phyloP scores from a whole-genome alignment of 441 rosid genomes.

The Gossypium laxum region DNA sequence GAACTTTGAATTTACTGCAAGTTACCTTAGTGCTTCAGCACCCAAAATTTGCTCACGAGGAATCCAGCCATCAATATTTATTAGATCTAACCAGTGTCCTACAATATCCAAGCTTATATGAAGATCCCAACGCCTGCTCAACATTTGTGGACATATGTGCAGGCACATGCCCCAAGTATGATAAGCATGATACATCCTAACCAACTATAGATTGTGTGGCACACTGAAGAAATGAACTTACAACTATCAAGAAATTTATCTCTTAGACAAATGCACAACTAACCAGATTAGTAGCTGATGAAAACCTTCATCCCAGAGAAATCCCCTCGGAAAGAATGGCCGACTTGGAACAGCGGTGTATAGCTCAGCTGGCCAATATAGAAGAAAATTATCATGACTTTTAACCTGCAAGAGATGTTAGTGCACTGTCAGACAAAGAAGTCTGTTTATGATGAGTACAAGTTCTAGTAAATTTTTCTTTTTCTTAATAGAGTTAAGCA shows the following conservation, averaged over 20 bases:
- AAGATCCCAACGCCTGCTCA: conserved; percentile 72
- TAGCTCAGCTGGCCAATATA: conserved; percentile 97
- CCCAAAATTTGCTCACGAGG: conserved; percentile 93
- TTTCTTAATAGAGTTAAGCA: not conserved
- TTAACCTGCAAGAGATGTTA: conserved; percentile 48
- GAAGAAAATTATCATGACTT: conserved; percentile 42
- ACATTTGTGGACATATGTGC: conserved; percentile 10
- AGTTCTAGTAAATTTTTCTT: not conserved
- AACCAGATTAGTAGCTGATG: conserved; percentile 91
- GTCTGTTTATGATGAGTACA: not conserved
- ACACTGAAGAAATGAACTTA: conserved; percentile 8
- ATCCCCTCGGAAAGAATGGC: conserved; percentile 91
- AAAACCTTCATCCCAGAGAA: conserved; percentile 98
- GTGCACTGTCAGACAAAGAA: conserved; percentile 27
- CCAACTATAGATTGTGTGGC: conserved; percentile 14
- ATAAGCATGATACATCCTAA: conserved; percentile 14
- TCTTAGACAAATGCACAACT: conserved; percentile 23
- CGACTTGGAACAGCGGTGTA: conserved; percentile 97
- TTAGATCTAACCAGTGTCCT: conserved; percentile 84
- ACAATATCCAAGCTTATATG: conserved; percentile 64
- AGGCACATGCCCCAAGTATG: conserved; percentile 15
- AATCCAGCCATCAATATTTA: conserved; percentile 89
- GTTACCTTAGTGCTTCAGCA: conserved; percentile 86
- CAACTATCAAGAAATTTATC: conserved; percentile 1
- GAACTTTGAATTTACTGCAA: conserved; percentile 17